A percentile compares a stretch with the other conserved stretches of the same genome.
phyloP scores from a whole-genome alignment of 2,329 filamentous ascomycete species.

The Claviceps cyperi region DNA sequence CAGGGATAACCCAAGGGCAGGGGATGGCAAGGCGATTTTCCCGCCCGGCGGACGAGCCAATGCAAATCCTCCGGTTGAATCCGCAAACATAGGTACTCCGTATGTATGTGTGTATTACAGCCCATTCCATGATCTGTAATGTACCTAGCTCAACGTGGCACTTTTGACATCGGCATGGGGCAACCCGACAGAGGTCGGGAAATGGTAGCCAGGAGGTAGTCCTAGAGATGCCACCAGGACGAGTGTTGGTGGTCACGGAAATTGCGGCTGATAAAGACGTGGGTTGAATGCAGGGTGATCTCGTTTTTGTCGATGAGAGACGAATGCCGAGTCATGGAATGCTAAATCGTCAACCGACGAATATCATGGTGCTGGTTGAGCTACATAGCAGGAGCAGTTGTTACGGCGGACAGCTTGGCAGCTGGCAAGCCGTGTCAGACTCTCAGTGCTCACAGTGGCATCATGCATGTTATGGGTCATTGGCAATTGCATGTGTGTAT shows the following conservation, averaged over 20 bases:
- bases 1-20: background rate
- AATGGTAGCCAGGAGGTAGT: background rate
- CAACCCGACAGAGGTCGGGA: background rate
- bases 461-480: too few species aligned
- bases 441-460: too few species aligned
- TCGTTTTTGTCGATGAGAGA: background rate
- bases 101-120: background rate
- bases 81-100: background rate
- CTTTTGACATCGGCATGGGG: background rate
- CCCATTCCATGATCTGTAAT: too few species aligned
- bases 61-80: background rate
- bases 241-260: background rate
- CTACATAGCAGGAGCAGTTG: too few species aligned
- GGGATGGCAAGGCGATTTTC: background rate
- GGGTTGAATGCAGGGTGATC: background rate
- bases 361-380: too few species aligned
- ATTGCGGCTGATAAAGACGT: background rate
- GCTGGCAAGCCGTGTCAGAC: too few species aligned
- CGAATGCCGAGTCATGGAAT: background rate
- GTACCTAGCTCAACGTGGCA: background rate
- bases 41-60: background rate
- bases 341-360: background rate
- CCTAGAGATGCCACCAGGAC: background rate
- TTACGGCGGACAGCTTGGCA: too few species aligned
- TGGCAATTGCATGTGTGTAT: too few species aligned